Evolutionary conservation across 768 basidiomycete genomes (phyloP), one percentile per base, ranked within the genome.

Genomic region (Lactarius pseudohatsudake): DNA sequence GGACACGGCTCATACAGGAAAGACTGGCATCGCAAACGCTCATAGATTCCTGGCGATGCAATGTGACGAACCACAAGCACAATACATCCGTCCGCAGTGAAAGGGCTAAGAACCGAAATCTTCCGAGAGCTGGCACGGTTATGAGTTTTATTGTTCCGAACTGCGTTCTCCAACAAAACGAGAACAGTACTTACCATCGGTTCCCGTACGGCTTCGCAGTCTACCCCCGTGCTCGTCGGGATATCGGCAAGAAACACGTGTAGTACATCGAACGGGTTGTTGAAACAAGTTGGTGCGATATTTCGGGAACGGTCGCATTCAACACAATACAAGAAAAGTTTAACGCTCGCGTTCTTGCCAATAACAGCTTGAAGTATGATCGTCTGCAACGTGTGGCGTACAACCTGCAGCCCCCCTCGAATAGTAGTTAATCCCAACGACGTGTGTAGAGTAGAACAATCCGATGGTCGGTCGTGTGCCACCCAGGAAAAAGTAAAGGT

Each of bases 41-140:
- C 30, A 65, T 66, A 34, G 72, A 72, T 59, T 72, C 72, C 72
- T 18, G 72, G 65, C 56, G 74, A 72, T 36, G 66, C 69, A 28
- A 76, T 66, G 10, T 73, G 68, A 20, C 62, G 69, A 2, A 70
- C 70, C 0, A 71, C 67, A 1, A 74, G 67, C 9, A 73, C 61
- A 40, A 71, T 61, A 32, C 68, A 61, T 57, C 65, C 54, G 61
- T 73, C 43, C 45, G 13, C 22, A 22, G 13, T 5, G 13, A n/a
- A 68, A 53, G 15, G 56, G 69, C 72, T 3, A 71, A 72, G 68
- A 76, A 76, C 47, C 73, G 72, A 56, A 77, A 18, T 73, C 57
- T 64, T 76, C 18, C n/a, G 18, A 57, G 61, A 65, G 47, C 1
- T 63, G 28, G 65, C 28, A 61, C 36, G 34, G 15, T 8, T 13